Conservation (phyloP, 495 filamentous ascomycete genomes). For the Trichoderma erinaceum region DNA sequence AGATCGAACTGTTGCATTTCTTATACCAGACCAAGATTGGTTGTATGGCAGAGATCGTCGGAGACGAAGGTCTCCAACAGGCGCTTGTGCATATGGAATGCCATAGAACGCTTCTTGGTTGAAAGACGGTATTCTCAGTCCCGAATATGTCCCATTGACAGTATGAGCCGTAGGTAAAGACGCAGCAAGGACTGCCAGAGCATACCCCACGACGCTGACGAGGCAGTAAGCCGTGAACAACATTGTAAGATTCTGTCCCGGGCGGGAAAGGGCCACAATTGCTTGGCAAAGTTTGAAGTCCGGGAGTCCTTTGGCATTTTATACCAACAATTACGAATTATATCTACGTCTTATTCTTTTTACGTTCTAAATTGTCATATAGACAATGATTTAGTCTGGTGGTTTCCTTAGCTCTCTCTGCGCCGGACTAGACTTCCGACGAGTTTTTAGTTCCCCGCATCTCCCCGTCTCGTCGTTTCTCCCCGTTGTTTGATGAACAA, state of each 20-base stretch:
- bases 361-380: not conserved
- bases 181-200: not conserved
- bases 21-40: slow-evolving; percentile 36
- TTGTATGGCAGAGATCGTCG: slow-evolving; percentile 51
- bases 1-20: slow-evolving; percentile 39
- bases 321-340: not conserved
- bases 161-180: not conserved
- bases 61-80: slow-evolving; percentile 52
- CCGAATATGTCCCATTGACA: slow-evolving; percentile 31
- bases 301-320: not conserved
- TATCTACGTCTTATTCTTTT: no score
- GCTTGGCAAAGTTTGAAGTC: not conserved
- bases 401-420: not conserved
- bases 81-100: slow-evolving; percentile 59
- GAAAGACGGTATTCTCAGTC: slow-evolving; percentile 28
- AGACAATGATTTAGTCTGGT: not conserved
- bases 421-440: not conserved
- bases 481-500: no score
- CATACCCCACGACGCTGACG: not conserved
- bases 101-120: slow-evolving; percentile 52
- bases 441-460: not conserved
- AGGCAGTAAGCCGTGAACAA: not conserved
- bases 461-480: not conserved
- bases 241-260: not conserved
- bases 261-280: not conserved